Evolutionary conservation across 495 filamentous ascomycete genomes (phyloP).

Genomic region (Viridothelium virens): DNA sequence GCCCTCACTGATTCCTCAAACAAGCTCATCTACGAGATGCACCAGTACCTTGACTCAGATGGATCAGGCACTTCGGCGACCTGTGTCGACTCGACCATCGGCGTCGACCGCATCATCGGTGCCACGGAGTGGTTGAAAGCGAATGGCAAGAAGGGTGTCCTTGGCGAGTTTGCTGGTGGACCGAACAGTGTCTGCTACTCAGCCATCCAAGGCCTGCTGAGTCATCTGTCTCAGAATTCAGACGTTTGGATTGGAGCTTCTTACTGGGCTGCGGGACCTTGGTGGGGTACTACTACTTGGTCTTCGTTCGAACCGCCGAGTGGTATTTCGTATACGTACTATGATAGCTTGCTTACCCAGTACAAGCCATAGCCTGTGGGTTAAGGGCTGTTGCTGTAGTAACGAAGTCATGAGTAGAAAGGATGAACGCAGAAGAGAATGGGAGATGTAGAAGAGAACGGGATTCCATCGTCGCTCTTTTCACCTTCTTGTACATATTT

Average conservation of each 20-base stretch:
- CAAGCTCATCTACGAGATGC: constrained; percentile 54
- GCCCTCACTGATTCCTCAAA: constrained; percentile 52
- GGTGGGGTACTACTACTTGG: constrained; percentile 53
- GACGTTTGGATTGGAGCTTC: constrained; percentile 62
- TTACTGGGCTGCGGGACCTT: constrained; percentile 64
- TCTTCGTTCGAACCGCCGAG: constrained; percentile 50
- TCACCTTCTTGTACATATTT: too few relatives aligned
- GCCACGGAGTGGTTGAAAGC: constrained; percentile 63
- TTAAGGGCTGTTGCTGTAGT: too few relatives aligned
- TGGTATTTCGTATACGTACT: constrained; percentile 27
- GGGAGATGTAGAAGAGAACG: too few relatives aligned
- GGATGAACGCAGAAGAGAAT: too few relatives aligned
- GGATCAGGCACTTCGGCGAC: constrained; percentile 51
- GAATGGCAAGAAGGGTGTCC: constrained; percentile 59
- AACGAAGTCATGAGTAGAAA: too few relatives aligned
- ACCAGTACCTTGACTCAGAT: constrained; percentile 55
- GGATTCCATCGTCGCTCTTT: too few relatives aligned
- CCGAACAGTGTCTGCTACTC: constrained; percentile 55
- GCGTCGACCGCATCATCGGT: constrained; percentile 51
- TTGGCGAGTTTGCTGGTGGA: constrained; percentile 68
- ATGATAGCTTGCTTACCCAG: constrained; percentile 1
- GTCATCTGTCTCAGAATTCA: constrained; percentile 49
- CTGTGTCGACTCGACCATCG: constrained; percentile 58
- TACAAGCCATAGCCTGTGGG: not conserved
- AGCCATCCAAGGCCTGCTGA: constrained; percentile 58